phyloP scores from a whole-genome alignment of 2,329 filamentous ascomycete genomes.

The Elsinoe perseae region DNA sequence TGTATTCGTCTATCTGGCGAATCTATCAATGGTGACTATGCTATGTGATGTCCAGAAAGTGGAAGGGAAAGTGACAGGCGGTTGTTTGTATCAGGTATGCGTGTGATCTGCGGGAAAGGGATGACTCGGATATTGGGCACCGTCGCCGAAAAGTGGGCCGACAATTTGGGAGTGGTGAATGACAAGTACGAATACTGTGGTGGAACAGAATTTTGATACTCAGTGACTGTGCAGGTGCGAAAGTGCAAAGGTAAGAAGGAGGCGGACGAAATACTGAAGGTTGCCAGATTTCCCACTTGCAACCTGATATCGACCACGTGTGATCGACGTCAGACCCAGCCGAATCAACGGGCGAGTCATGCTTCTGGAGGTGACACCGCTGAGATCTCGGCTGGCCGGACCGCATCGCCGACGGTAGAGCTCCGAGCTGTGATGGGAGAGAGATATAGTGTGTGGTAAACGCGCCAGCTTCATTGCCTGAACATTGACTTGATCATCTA shows the following conservation, averaged over 20 bases:
- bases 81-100: background rate
- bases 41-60: conserved; percentile 21
- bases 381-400: background rate
- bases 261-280: background rate
- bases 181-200: background rate
- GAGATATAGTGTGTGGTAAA: background rate
- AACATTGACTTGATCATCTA: background rate
- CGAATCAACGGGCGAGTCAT: conserved; percentile 7
- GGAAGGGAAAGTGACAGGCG: background rate
- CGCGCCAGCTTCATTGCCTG: conserved; percentile 10
- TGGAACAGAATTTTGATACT: background rate
- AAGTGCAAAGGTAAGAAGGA: background rate
- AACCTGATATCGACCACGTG: conserved; percentile 3
- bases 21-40: conserved; percentile 21
- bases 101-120: conserved; percentile 8
- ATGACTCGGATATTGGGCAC: conserved; percentile 14
- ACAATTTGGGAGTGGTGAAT: background rate
- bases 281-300: background rate
- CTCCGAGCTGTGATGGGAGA: background rate
- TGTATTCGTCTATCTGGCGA: conserved; percentile 24
- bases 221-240: too few relatives aligned
- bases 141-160: conserved; percentile 9
- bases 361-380: background rate
- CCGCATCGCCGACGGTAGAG: background rate
- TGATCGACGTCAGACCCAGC: conserved; percentile 12